These are phyloP conservation scores for Plicaturopsis crispa DNA, from an alignment of 768 basidiomycete genomes.

Conservation along the genomic window DNA sequence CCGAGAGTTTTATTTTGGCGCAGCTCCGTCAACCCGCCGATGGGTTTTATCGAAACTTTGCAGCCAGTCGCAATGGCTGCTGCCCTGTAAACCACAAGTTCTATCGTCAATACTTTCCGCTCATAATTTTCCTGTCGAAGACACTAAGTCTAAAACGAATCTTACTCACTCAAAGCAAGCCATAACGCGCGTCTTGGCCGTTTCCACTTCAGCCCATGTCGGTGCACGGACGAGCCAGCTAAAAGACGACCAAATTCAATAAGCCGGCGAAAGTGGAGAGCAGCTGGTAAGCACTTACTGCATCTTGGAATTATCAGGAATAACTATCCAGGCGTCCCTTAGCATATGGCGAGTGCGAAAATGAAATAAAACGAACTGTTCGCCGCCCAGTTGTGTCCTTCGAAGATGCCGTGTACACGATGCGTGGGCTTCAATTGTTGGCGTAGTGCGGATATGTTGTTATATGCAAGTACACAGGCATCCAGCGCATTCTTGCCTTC, in stretches of 20 bases:
- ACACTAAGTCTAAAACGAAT: background rate
- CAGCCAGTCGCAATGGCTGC: constrained; percentile 65
- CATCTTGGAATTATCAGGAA: constrained; percentile 76
- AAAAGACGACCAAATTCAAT: background rate
- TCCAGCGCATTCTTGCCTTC: constrained; percentile 80
- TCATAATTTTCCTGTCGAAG: background rate
- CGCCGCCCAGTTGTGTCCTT: constrained; percentile 67
- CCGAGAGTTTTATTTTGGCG: constrained; percentile 63
- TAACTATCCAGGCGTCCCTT: constrained; percentile 42
- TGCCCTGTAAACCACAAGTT: no score
- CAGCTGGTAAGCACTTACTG: constrained; percentile 29
- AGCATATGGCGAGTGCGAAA: background rate
- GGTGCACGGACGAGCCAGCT: constrained; percentile 75
- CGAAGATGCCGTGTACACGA: constrained; percentile 75
- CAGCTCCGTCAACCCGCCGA: constrained; percentile 41
- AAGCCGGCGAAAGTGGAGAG: background rate
- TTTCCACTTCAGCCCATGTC: constrained; percentile 50
- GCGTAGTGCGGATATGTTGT: constrained; percentile 68
- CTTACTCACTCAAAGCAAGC: constrained; percentile 64
- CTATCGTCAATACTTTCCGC: no score
- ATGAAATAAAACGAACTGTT: constrained; percentile 38
- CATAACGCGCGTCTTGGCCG: constrained; percentile 49
- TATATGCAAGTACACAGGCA: constrained; percentile 82
- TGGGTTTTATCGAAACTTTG: constrained; percentile 31
- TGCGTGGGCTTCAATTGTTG: constrained; percentile 77